Conservation (phyloP, 139 green algal species). For the Chlorella sp. region DNA sequence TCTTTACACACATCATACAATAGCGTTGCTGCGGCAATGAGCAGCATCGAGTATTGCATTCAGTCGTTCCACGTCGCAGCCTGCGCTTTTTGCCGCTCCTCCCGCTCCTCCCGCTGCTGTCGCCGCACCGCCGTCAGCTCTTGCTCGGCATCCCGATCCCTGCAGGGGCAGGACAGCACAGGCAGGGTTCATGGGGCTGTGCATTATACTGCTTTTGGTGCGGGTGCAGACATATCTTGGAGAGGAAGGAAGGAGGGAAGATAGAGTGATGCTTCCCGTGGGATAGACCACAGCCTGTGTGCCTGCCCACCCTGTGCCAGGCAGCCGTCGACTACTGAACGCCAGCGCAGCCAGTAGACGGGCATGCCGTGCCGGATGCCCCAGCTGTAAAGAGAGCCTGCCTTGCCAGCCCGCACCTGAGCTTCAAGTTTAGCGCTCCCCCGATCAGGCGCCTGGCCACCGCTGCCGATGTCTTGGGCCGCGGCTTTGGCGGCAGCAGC, state of each 20-base stretch:
- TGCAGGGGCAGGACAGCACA: background rate
- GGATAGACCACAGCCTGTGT: too few relatives aligned
- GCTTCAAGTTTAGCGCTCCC: constrained; percentile 29
- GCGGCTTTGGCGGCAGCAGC: constrained; percentile 33
- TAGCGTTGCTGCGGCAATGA: too few relatives aligned
- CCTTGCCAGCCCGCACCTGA: background rate
- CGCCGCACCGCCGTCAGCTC: constrained; percentile 12
- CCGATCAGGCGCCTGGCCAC: constrained; percentile 38
- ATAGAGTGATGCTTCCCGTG: too few relatives aligned
- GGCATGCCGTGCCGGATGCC: background rate
- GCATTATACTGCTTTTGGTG: background rate
- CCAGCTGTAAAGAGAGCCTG: background rate
- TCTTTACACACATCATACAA: background rate
- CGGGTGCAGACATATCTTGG: too few relatives aligned
- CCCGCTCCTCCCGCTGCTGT: constrained; percentile 15
- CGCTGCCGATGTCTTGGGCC: constrained; percentile 27
- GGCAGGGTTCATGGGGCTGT: background rate
- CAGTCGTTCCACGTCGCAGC: constrained; percentile 14
- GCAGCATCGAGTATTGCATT: background rate
- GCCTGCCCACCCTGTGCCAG: too few relatives aligned
- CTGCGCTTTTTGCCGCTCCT: constrained; percentile 5
- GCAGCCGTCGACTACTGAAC: too few relatives aligned
- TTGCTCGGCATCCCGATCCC: constrained; percentile 29
- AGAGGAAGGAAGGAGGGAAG: too few relatives aligned
- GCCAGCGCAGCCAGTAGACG: too few relatives aligned